Evolutionary conservation across 179 eudicot genomes (phyloP).

Genomic region (Beta corolliflora): DNA sequence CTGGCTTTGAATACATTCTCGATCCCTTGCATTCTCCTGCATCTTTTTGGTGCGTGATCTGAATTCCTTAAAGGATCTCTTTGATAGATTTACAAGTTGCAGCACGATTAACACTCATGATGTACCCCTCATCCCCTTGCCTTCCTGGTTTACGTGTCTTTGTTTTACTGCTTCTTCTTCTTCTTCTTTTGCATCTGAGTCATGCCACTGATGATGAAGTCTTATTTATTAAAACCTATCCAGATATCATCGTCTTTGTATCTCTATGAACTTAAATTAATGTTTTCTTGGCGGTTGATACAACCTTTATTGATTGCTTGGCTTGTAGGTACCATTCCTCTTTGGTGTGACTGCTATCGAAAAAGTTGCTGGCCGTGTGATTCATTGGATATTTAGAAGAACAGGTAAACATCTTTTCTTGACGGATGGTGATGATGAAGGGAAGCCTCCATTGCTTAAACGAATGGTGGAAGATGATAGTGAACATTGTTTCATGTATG

Average conservation of each 20-base stretch:
- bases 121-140: neutral
- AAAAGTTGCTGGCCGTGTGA: slow-evolving; percentile 68
- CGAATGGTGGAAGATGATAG: slow-evolving; percentile 81
- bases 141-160: neutral
- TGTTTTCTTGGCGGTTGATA: neutral
- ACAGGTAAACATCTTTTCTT: slow-evolving; percentile 94
- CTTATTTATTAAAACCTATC: neutral
- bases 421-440: slow-evolving; percentile 65
- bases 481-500: slow-evolving; percentile 75
- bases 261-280: neutral
- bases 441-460: slow-evolving; percentile 86
- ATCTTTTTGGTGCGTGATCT: neutral
- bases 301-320: slow-evolving; percentile 9
- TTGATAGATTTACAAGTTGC: neutral
- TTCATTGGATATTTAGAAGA: slow-evolving; percentile 89
- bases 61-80: neutral
- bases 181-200: neutral
- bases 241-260: neutral
- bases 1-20: neutral
- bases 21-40: neutral
- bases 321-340: slow-evolving; percentile 86
- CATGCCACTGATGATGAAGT: neutral
- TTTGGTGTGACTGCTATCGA: slow-evolving; percentile 87
- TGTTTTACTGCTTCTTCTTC: neutral
- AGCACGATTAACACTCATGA: neutral